These are phyloP conservation scores for Piper longum DNA, from an alignment of 164 flowering plant species.

Conservation along the genomic window DNA sequence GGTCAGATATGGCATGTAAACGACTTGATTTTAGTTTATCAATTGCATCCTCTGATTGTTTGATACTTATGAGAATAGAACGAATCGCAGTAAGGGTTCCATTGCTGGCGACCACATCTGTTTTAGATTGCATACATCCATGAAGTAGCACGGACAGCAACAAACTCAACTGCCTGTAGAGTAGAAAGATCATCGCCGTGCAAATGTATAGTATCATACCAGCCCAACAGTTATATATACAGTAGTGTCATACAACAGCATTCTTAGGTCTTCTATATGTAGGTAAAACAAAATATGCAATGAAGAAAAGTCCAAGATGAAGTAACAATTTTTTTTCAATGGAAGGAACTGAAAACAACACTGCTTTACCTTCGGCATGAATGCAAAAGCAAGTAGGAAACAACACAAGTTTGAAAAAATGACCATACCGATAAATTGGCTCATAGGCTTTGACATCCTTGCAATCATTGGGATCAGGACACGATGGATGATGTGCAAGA, in stretches of 20 bases:
- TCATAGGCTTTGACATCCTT: conserved; percentile 61
- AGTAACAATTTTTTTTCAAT: background rate
- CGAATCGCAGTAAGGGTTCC: conserved; percentile 26
- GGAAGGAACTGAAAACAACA: background rate
- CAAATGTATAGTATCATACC: background rate
- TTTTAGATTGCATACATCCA: conserved; percentile 58
- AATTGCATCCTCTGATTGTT: conserved; percentile 51
- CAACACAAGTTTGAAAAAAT: background rate
- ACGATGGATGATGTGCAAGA: conserved; percentile 75
- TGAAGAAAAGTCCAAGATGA: background rate
- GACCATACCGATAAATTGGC: conserved; percentile 55
- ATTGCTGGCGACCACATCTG: conserved; percentile 26
- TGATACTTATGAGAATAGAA: conserved; percentile 56
- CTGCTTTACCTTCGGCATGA: background rate
- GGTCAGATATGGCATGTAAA: conserved; percentile 74
- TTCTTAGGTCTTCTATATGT: background rate
- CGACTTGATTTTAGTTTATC: conserved; percentile 63
- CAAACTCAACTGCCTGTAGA: conserved; percentile 52
- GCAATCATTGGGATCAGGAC: conserved; percentile 64
- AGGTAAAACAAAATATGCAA: background rate
- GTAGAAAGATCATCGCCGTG: background rate
- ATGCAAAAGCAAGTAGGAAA: background rate
- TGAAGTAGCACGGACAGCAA: conserved; percentile 50
- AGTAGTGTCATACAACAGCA: too few relatives aligned
- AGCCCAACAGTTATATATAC: background rate